These are phyloP conservation scores for Zizania palustris DNA, from an alignment of 202 grass and related monocot species.

Conservation along the genomic window DNA sequence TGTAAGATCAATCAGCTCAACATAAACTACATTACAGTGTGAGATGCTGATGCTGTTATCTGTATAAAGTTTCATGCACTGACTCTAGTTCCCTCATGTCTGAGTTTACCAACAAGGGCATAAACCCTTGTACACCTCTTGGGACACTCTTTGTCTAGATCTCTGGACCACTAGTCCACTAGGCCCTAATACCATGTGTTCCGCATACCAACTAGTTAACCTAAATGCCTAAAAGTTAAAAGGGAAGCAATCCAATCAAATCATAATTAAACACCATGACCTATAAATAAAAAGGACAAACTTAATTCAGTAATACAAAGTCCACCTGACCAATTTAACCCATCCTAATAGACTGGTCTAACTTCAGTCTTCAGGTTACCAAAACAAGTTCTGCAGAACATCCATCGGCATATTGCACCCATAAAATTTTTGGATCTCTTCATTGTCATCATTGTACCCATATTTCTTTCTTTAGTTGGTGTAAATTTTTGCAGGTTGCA, in stretches of 20 bases:
- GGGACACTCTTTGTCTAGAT: not conserved
- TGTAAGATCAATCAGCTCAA: not conserved
- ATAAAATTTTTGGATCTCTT: not conserved
- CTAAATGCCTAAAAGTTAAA: not conserved
- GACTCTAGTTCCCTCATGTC: not conserved
- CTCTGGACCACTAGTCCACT: not conserved
- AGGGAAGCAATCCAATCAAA: not conserved
- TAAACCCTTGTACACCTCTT: not conserved
- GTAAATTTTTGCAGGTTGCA: not conserved
- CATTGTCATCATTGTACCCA: not conserved
- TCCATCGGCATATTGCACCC: not conserved
- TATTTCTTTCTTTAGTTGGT: slow-evolving; percentile 14
- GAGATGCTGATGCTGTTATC: not conserved
- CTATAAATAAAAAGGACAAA: not conserved
- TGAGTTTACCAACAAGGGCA: not conserved
- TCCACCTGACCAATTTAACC: not conserved
- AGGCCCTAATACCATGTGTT: not conserved
- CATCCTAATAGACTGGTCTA: not conserved
- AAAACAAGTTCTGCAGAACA: slow-evolving; percentile 1
- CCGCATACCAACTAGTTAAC: not conserved
- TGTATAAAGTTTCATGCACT: not conserved
- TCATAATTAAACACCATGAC: not conserved
- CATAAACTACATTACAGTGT: not conserved
- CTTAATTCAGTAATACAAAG: slow-evolving; percentile 19
- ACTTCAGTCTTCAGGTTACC: slow-evolving; percentile 22